Evolutionary conservation across 257 asterid species (phyloP).

Genomic region (Primulina tabacum): DNA sequence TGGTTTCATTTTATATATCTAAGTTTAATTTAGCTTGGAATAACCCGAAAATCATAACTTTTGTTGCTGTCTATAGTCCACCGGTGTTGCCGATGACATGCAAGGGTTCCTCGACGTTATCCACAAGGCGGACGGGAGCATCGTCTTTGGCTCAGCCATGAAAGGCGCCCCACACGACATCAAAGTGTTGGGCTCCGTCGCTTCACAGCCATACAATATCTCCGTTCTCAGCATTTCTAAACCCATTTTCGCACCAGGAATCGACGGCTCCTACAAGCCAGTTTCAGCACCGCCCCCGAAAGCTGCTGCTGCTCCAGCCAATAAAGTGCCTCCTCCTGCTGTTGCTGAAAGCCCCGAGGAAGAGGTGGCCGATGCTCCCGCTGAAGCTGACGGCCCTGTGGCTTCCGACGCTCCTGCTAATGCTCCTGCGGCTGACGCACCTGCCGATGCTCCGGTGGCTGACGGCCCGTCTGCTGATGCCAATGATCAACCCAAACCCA

Average conservation of each 20-base stretch:
- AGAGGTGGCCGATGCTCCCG: conserved; percentile 22
- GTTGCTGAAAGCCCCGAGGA: conserved; percentile 25
- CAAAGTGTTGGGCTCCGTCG: conserved; percentile 33
- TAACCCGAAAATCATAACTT: background rate
- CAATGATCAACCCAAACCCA: background rate
- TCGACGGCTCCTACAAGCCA: conserved; percentile 34
- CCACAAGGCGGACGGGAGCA: conserved; percentile 34
- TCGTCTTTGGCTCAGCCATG: conserved; percentile 62
- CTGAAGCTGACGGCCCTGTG: conserved; percentile 10
- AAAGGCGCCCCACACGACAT: conserved; percentile 35
- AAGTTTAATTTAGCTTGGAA: no score
- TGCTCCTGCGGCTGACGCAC: conserved; percentile 13
- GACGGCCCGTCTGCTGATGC: conserved; percentile 23
- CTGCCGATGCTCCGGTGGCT: conserved; percentile 15
- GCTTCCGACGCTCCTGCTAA: conserved; percentile 7
- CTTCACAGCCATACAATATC: conserved; percentile 49
- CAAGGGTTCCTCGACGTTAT: conserved; percentile 61
- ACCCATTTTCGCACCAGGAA: conserved; percentile 51
- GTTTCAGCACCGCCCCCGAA: conserved; percentile 34
- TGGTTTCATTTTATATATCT: background rate
- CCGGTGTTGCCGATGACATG: conserved; percentile 37
- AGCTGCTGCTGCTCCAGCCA: conserved; percentile 28
- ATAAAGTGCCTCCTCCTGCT: conserved; percentile 16
- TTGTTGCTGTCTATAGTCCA: conserved; percentile 13
- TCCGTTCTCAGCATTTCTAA: conserved; percentile 56